phyloP scores from a whole-genome alignment of 164 flowering plant genomes.

The Chloranthus sessilifolius region DNA sequence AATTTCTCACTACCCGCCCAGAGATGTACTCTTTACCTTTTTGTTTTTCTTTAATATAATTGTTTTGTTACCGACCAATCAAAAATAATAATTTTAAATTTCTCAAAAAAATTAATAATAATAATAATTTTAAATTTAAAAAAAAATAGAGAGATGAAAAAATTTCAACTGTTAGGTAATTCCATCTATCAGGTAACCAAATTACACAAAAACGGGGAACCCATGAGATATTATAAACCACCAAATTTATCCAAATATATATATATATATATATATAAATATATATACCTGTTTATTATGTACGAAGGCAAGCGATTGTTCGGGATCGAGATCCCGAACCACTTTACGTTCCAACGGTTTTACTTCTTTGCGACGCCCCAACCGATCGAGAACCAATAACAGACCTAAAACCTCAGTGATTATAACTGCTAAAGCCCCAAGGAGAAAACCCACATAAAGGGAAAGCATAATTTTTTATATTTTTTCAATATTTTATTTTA shows the following conservation, averaged over 20 bases:
- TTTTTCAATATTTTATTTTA: too few species aligned
- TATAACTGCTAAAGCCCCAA: constrained; percentile 6
- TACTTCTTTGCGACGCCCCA: background rate
- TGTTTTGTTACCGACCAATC: too few species aligned
- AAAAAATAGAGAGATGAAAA: background rate
- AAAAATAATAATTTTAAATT: constrained; percentile 1
- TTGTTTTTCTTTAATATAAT: too few species aligned
- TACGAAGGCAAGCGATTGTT: constrained; percentile 6
- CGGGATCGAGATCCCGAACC: constrained; percentile 7
- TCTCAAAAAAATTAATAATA: background rate
- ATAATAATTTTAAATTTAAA: background rate
- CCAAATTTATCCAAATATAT: too few species aligned
- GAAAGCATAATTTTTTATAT: too few species aligned
- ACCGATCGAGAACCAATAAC: constrained; percentile 6
- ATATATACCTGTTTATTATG: constrained; percentile 10
- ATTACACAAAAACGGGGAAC: background rate
- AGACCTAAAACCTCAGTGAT: constrained; percentile 5
- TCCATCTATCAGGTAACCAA: background rate
- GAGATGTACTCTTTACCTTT: too few species aligned
- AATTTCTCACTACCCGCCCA: too few species aligned
- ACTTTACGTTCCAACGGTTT: background rate
- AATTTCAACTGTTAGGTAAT: constrained; percentile 2
- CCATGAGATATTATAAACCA: background rate
- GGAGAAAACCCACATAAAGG: constrained; percentile 7
- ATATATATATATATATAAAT: too few species aligned